Percentiles rank a stretch among this genome's conserved stretches.
Evolutionary conservation across 306 rosid species (phyloP).

Genomic region (Oxytropis ochrocephala): DNA sequence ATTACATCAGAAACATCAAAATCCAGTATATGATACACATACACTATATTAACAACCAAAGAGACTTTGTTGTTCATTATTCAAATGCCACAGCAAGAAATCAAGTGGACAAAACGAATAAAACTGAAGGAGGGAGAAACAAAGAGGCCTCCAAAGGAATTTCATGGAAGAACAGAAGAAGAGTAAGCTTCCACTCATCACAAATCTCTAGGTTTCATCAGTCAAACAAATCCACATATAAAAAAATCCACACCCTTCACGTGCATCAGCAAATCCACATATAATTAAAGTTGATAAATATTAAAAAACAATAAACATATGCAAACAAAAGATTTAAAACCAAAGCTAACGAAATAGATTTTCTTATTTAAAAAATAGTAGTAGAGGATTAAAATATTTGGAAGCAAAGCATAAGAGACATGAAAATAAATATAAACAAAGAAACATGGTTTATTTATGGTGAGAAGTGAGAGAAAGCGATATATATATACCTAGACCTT

Average conservation of each 20-base stretch:
- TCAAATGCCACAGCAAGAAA: not conserved
- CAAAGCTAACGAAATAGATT: not conserved
- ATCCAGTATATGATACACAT: not conserved
- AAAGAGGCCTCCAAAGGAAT: not conserved
- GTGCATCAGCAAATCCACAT: not conserved
- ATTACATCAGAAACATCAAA: not conserved
- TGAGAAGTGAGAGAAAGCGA: not conserved
- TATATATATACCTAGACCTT: conserved; percentile 44
- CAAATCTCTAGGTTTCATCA: not conserved
- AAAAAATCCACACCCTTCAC: not conserved
- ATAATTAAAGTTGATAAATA: not conserved
- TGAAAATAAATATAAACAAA: not conserved
- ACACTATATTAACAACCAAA: not conserved
- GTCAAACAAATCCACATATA: not conserved
- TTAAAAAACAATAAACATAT: not conserved
- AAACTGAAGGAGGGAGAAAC: not conserved
- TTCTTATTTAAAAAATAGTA: not conserved
- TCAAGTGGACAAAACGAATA: not conserved
- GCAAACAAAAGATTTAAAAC: not conserved
- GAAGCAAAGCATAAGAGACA: conserved; percentile 5
- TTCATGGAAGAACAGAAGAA: not conserved
- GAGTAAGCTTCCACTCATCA: not conserved
- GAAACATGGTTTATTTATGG: not conserved
- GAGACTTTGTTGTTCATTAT: not conserved
- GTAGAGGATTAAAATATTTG: not conserved